Base-by-base conservation (phyloP, 306 rosid species). In the Sesbania bispinosa region DNA sequence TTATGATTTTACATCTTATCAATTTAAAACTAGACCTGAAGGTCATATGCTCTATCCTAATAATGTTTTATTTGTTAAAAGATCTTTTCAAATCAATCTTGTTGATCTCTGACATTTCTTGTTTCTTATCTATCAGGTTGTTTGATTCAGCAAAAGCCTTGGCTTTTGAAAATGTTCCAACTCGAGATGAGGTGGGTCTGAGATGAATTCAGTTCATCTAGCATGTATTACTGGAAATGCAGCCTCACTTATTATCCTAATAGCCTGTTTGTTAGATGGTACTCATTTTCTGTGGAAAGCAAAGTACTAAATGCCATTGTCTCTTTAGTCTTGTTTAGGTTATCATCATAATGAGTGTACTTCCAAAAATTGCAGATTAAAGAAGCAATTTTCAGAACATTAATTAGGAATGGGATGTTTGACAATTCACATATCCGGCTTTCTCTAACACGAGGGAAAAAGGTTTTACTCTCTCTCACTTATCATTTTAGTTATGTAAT, bases 361-460 rank as follows among this genome's bases (percentile, higher is more conserved):
- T 61, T 55, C 64, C 59, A 81, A 39, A 13, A 43, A 29, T 71
- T 71, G 60, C 77, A 71, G 77, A 71, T 89, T 73, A 92, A 87
- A 71, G 93, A 87, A 74, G 93, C 92, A 42, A 84, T 92, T 79
- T 92, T 92, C 84, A 77, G 52, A 67, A 92, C 96, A 36, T 85
- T 92, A 23, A 82, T 87, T 65, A 85, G 79, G 53, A 92, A 92
- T 69, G 96, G 93, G 65, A 92, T 92, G 96, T 87, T 89, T 76
- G 86, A 87, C 73, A 85, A 85, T 62, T 67, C 93, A 9, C 97
- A 92, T 82, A 87, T 92, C 62, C 83, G 88, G 43, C 82, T 92
- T 38, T 87, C 96, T 79, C 79, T 89, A 57, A 92, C 97, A 1
- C 84, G 96, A 62, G 96, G 96, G 45, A 58, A 59, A 8, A 89